Evolutionary conservation across 176 grass and related monocot genomes (phyloP).

Genomic region (Miscanthus lutarioriparius): DNA sequence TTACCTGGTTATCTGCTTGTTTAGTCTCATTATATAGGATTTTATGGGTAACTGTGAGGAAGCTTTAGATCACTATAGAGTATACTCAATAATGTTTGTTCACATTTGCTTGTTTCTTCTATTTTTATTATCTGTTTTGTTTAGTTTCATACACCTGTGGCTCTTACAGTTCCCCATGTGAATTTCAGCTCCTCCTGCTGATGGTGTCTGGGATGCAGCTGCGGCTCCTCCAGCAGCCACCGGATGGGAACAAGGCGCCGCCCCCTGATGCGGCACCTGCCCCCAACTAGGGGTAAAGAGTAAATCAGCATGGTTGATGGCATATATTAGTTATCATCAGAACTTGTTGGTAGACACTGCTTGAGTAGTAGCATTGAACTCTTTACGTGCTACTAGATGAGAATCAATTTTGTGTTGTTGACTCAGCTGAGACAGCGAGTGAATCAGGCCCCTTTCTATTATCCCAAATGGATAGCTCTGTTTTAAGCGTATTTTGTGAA

Average conservation of each 20-base stretch:
- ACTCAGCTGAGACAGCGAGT: slow-evolving; percentile 17
- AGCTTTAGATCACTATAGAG: not conserved
- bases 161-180: not conserved
- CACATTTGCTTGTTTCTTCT: not conserved
- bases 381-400: slow-evolving; percentile 35
- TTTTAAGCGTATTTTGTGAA: slow-evolving; percentile 31
- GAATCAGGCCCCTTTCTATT: not conserved
- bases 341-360: slow-evolving; percentile 38
- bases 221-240: slow-evolving; percentile 38
- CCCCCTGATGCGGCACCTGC: not conserved
- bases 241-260: slow-evolving; percentile 50
- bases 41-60: not conserved
- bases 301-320: not conserved
- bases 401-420: slow-evolving; percentile 43
- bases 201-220: slow-evolving; percentile 51
- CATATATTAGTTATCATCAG: not conserved
- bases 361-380: slow-evolving; percentile 29
- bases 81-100: not conserved
- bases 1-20: too few relatives aligned
- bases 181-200: slow-evolving; percentile 46
- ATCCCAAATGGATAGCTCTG: slow-evolving; percentile 30
- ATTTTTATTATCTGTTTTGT: not conserved
- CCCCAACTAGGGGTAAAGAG: slow-evolving; percentile 45
- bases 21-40: not conserved
- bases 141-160: not conserved